Conservation (phyloP, 2,329 filamentous ascomycete genomes). For the Aspergillus neoniger region DNA sequence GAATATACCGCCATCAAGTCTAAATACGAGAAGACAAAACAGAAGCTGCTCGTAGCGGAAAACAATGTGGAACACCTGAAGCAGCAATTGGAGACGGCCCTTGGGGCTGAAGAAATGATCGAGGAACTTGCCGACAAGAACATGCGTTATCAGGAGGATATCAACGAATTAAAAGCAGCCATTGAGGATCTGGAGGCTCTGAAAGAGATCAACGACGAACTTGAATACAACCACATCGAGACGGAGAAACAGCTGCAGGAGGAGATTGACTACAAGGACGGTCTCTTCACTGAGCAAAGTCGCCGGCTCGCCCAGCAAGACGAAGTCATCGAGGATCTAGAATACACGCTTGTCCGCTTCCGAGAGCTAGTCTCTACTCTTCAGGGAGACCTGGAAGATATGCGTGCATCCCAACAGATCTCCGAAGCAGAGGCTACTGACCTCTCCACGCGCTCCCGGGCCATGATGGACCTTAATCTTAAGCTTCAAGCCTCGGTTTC, state of each 20-base stretch:
- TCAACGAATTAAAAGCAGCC: constrained; percentile 77
- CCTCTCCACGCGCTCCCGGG: constrained; percentile 80
- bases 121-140: constrained; percentile 89
- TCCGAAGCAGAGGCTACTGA: constrained; percentile 92
- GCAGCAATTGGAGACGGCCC: constrained; percentile 84
- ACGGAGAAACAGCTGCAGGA: constrained; percentile 93
- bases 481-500: constrained; percentile 87
- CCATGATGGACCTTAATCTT: constrained; percentile 96
- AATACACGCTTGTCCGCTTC: constrained; percentile 87
- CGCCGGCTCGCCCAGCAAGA: constrained; percentile 75
- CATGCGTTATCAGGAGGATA: constrained; percentile 76
- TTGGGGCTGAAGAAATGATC: constrained; percentile 90
- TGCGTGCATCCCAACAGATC: constrained; percentile 86
- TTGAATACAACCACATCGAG: constrained; percentile 90
- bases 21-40: constrained; percentile 69
- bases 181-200: constrained; percentile 87
- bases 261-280: constrained; percentile 86
- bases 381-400: constrained; percentile 85
- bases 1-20: constrained; percentile 68
- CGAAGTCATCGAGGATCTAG: constrained; percentile 78
- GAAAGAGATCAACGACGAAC: constrained; percentile 90
- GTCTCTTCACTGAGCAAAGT: constrained; percentile 77
- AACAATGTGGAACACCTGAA: constrained; percentile 79
- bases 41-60: constrained; percentile 72
- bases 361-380: constrained; percentile 83